Evolutionary conservation across 208 protist genomes (phyloP).

Genomic region (Tritrichomonas musculus): DNA sequence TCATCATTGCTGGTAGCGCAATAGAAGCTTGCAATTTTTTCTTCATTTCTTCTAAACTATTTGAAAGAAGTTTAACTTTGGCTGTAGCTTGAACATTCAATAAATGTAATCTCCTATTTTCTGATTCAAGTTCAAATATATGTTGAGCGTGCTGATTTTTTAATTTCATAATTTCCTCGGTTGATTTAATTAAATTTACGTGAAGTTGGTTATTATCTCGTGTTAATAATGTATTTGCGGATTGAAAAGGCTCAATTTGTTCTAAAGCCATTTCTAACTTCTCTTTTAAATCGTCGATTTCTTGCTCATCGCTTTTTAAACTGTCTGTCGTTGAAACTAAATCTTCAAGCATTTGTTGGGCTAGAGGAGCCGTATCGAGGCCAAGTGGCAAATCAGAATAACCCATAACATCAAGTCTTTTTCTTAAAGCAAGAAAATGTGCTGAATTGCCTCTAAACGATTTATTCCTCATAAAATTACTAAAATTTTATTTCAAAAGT

Average conservation of each 20-base stretch:
- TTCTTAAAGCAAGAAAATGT: not conserved
- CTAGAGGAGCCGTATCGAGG: not conserved
- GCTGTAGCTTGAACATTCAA: not conserved
- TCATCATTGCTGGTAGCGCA: not conserved
- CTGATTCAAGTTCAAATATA: not conserved
- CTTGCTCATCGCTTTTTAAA: not conserved
- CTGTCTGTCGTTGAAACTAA: not conserved
- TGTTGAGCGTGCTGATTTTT: not conserved
- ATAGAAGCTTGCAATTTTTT: not conserved
- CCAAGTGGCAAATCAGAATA: not conserved
- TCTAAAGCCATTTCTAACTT: not conserved
- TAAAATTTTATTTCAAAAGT: too few species aligned
- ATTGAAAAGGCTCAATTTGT: constrained; percentile 6
- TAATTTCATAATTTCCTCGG: not conserved
- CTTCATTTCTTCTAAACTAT: not conserved
- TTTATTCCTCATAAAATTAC: not conserved
- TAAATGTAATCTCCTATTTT: not conserved
- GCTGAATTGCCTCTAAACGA: not conserved
- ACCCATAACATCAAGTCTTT: not conserved
- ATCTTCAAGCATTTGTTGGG: constrained; percentile 2
- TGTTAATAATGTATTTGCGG: not conserved
- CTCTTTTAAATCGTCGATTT: not conserved
- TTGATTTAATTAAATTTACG: not conserved
- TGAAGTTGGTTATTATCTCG: constrained; percentile 5
- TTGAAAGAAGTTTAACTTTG: not conserved